Percentiles rank a stretch among this genome's conserved stretches.
Conservation (phyloP, 352 stramenopile genomes). For the Thraustotheca clavata region DNA sequence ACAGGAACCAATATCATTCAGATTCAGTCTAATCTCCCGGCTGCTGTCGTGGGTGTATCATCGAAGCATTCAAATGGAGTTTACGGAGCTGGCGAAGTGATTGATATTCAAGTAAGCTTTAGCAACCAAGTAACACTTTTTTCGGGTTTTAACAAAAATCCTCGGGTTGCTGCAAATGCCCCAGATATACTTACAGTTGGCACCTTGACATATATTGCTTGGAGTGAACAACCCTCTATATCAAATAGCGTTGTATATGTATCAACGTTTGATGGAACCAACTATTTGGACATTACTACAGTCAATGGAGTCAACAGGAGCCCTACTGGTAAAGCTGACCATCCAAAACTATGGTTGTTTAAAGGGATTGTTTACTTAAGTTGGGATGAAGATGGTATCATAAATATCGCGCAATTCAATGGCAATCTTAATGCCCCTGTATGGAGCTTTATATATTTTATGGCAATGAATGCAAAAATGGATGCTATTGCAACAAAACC, state of each 20-base stretch:
- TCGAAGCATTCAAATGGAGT: conserved; percentile 37
- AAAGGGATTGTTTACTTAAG: conserved; percentile 43
- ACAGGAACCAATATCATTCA: conserved; percentile 27
- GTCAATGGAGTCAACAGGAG: not conserved
- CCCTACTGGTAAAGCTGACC: not conserved
- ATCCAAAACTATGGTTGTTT: conserved; percentile 31
- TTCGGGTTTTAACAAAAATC: conserved; percentile 51
- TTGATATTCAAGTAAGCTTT: conserved; percentile 59
- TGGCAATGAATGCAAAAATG: conserved; percentile 51
- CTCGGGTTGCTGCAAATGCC: conserved; percentile 39
- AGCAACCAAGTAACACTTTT: conserved; percentile 53
- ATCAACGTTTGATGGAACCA: conserved; percentile 33
- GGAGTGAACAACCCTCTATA: conserved; percentile 41
- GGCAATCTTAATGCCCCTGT: conserved; percentile 29
- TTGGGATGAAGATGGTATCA: conserved; percentile 55
- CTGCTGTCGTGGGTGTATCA: conserved; percentile 50
- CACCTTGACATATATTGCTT: conserved; percentile 47
- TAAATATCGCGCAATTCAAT: conserved; percentile 50
- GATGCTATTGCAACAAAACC: conserved; percentile 36
- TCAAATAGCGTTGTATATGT: conserved; percentile 50
- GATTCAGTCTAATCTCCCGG: conserved; percentile 47
- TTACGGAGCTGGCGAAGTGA: conserved; percentile 51
- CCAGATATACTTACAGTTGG: conserved; percentile 34
- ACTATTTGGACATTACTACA: conserved; percentile 6
- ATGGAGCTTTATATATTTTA: conserved; percentile 58